A percentile compares a stretch with the other conserved stretches of the same genome.
These are phyloP conservation scores for Macrocystidia cucumis DNA, from an alignment of 1,284 basidiomycete species.

Conservation along the genomic window DNA sequence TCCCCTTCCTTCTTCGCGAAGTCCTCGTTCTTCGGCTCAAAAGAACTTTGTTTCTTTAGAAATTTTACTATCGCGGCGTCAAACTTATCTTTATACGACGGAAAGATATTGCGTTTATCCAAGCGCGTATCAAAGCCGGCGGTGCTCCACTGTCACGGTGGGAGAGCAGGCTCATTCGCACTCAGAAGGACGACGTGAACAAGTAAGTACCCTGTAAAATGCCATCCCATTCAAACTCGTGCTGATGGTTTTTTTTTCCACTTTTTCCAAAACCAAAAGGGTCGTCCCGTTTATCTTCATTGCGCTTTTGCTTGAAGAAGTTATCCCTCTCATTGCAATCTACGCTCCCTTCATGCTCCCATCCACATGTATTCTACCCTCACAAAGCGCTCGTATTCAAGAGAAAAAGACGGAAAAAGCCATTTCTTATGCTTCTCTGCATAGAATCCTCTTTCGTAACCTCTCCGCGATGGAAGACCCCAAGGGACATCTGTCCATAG, in stretches of 20 bases:
- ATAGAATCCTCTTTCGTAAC: conserved; percentile 25
- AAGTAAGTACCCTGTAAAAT: conserved; percentile 48
- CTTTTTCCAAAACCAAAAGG: conserved; percentile 28
- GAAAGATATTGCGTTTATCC: conserved; percentile 44
- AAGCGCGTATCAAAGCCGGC: conserved; percentile 43
- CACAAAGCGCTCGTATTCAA: conserved; percentile 68
- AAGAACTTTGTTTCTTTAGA: conserved; percentile 37
- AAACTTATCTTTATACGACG: conserved; percentile 61
- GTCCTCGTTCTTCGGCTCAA: conserved; percentile 1
- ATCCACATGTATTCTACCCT: conserved; percentile 83
- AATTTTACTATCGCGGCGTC: conserved; percentile 73
- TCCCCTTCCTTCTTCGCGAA: background rate
- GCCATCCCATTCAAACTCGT: too few species aligned
- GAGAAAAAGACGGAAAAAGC: conserved; percentile 49
- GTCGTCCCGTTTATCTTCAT: conserved; percentile 77
- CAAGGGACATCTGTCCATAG: conserved; percentile 21
- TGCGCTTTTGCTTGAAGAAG: conserved; percentile 71
- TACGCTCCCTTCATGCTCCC: conserved; percentile 83
- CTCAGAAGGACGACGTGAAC: conserved; percentile 53
- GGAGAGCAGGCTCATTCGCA: conserved; percentile 60
- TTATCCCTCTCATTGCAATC: conserved; percentile 78
- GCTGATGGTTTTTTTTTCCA: too few species aligned
- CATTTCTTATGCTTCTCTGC: conserved; percentile 19
- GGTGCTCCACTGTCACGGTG: conserved; percentile 51
- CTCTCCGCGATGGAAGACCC: conserved; percentile 22